Conservation (phyloP, 108 stramenopile species). For the Conticribra weissflogii region DNA sequence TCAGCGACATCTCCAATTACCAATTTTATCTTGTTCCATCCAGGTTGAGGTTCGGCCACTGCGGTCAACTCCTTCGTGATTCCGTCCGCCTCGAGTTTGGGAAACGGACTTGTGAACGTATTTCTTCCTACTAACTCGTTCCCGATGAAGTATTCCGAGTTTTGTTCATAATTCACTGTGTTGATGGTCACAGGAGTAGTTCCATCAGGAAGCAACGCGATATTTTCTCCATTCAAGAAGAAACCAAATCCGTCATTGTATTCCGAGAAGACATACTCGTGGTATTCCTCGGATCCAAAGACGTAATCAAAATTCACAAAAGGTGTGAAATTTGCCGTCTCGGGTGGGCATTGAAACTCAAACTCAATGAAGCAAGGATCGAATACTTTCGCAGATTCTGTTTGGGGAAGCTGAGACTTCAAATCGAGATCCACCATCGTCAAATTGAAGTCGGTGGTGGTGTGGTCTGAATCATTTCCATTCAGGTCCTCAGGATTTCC, state of each 20-base stretch:
- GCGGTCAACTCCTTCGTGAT: slow-evolving; percentile 10
- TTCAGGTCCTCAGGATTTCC: slow-evolving; percentile 5
- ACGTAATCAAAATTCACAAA: slow-evolving; percentile 10
- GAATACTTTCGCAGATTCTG: background rate
- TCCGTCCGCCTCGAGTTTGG: slow-evolving; percentile 8
- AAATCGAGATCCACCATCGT: background rate
- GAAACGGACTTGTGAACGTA: too few relatives aligned
- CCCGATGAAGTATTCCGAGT: slow-evolving; percentile 5
- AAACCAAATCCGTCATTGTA: slow-evolving; percentile 26
- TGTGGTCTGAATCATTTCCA: background rate
- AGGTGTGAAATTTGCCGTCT: too few relatives aligned
- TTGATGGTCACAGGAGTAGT: slow-evolving; percentile 6
- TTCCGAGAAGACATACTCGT: background rate
- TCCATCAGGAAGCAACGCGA: slow-evolving; percentile 13
- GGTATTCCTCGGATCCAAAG: slow-evolving; percentile 33
- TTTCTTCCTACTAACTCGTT: background rate
- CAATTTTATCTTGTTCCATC: slow-evolving; percentile 15
- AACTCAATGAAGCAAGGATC: slow-evolving; percentile 35
- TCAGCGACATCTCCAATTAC: slow-evolving; percentile 22
- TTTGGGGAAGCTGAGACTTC: background rate
- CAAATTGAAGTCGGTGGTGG: background rate
- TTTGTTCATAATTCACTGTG: slow-evolving; percentile 16
- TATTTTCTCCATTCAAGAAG: slow-evolving; percentile 29
- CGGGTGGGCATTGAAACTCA: slow-evolving; percentile 13
- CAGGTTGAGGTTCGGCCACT: background rate